phyloP scores from a whole-genome alignment of 208 protist genomes.

The Wallacemonas sp. region DNA sequence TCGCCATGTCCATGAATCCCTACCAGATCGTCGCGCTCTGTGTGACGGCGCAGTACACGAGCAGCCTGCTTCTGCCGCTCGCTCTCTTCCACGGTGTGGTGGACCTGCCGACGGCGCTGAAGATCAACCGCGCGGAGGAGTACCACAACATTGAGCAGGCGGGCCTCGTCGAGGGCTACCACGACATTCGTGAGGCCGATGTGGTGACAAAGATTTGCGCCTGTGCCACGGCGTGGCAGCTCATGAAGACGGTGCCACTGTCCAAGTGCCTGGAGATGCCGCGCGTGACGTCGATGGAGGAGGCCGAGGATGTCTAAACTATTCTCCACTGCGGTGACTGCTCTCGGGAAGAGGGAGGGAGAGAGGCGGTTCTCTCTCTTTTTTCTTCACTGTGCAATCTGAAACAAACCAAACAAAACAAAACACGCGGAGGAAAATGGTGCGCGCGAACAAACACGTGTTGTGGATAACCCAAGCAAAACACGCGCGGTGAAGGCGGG shows the following conservation, averaged over 20 bases:
- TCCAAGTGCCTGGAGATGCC: conserved; percentile 80
- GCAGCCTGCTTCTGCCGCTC: conserved; percentile 88
- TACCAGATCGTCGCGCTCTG: conserved; percentile 91
- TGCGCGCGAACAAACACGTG: not conserved
- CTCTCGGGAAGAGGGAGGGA: too few species aligned
- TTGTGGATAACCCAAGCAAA: not conserved
- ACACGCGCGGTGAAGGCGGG: not conserved
- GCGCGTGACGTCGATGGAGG: conserved; percentile 34
- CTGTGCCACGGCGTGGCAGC: conserved; percentile 70
- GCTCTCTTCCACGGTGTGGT: conserved; percentile 79
- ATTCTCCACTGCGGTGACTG: too few species aligned
- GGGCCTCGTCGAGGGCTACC: conserved; percentile 87
- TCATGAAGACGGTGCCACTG: conserved; percentile 79
- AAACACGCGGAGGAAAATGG: too few species aligned
- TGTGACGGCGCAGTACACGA: conserved; percentile 92
- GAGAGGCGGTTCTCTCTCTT: too few species aligned
- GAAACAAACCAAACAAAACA: too few species aligned
- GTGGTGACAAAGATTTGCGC: conserved; percentile 87
- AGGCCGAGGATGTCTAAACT: conserved; percentile 35
- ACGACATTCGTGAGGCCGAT: conserved; percentile 91
- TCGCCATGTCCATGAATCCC: conserved; percentile 86
- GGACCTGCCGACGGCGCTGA: conserved; percentile 71
- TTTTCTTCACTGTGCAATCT: too few species aligned
- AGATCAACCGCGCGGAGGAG: conserved; percentile 89
- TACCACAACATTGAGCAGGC: conserved; percentile 71